Base-by-base conservation (phyloP, 306 rosid genomes). In the Rosa rugosa region DNA sequence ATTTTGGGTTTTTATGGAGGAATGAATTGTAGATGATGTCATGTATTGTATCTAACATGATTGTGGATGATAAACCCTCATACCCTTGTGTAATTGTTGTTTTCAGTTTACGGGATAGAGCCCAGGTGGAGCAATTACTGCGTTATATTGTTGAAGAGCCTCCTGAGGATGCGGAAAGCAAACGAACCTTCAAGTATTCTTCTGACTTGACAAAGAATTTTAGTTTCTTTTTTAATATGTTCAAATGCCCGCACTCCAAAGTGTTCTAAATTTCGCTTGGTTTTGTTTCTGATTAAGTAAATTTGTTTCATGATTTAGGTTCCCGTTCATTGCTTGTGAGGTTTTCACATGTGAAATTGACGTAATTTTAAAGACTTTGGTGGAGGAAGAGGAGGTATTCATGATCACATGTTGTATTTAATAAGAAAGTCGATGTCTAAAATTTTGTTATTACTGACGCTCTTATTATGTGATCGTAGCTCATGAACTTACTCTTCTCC, bases 321-420 rank as follows among this genome's bases (percentile, higher is more conserved):
- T 93, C 84, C 99, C 99, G 8, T 96, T 93, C 89, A 93, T 96
- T 81, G 87, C 98, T 57, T 93, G 99, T 75, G 99, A 96, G 89
- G 86, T 96, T 81, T 93, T 96, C 80, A 91, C 98, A 31, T 96
- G 99, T 85, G 99, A 96, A 88, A 93, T 93, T 83, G 99, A 96
- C 79, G 99, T 91, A 83, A 96, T 96, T 82, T 86, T 96, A 86
- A 96, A 96, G 97, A 90, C 98, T 75, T 82, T 96, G 83, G 99
- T 91, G 75, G 99, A 96, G 82, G 99, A 96, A 76, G 98, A 91
- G 84, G 97, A 96, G 99, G 99, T 96, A 84, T 79, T 71, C 42
- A 40, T 72, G 75, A 69, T 67, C 59, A 16, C 71, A 31, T 60
- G 46, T 16, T 70, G 50, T 79, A 14, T 70, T 64, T 47, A 27